Evolutionary conservation across 768 basidiomycete genomes (phyloP).

Genomic region (Hypholoma fasciculare): DNA sequence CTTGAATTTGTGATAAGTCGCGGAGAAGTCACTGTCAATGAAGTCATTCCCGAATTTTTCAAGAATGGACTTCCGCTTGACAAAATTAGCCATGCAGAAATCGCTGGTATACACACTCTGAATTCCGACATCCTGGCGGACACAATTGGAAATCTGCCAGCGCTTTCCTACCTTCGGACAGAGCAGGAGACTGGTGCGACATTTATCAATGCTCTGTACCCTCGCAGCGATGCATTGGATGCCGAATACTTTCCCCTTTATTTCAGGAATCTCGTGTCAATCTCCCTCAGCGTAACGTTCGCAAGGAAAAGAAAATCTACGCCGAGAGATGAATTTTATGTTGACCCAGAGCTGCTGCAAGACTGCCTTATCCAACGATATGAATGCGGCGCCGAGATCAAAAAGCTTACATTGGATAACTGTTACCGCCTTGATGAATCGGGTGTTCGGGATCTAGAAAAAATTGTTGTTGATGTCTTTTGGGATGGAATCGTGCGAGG

Average conservation of each 20-base stretch:
- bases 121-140: not conserved
- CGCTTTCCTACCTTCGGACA: not conserved
- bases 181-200: not conserved
- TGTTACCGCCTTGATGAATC: too few relatives aligned
- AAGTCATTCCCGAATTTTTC: not conserved
- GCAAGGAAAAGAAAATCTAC: not conserved
- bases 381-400: constrained; percentile 28
- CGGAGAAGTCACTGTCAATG: not conserved
- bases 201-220: not conserved
- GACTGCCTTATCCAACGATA: constrained; percentile 31
- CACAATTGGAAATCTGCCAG: not conserved
- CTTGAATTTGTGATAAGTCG: not conserved
- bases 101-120: not conserved
- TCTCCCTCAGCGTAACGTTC: not conserved
- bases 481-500: too few relatives aligned
- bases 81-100: not conserved
- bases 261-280: not conserved
- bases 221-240: not conserved
- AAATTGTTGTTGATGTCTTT: constrained; percentile 17
- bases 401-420: constrained; percentile 14
- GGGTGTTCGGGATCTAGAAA: constrained; percentile 29
- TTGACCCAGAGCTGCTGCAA: not conserved
- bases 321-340: not conserved
- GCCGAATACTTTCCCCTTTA: not conserved
- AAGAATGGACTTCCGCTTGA: not conserved